Evolutionary conservation across 768 basidiomycete species (phyloP).

Genomic region (Termitomyces heimii): DNA sequence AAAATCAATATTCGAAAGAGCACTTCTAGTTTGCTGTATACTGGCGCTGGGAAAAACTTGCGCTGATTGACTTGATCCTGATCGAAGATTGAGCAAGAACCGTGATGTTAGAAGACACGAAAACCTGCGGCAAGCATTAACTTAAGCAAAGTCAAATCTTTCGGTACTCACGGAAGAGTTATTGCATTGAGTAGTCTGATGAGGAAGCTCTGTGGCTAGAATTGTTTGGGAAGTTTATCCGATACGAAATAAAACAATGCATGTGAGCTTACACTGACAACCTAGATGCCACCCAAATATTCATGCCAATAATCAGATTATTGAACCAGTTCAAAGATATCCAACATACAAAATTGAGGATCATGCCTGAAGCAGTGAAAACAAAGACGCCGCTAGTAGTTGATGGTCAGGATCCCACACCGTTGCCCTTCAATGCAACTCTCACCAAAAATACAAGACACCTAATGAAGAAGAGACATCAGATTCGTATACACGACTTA

Average conservation of each 20-base stretch:
- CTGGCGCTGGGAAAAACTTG: not conserved
- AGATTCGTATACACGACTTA: not conserved
- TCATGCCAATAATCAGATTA: not conserved
- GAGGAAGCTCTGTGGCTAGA: not conserved
- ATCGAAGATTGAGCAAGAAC: conserved; percentile 11
- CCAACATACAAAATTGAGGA: conserved; percentile 1
- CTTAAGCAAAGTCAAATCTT: not conserved
- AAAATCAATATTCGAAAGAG: conserved; percentile 4
- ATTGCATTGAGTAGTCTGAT: conserved; percentile 9
- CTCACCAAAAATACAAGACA: conserved; percentile 11
- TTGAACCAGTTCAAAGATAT: not conserved
- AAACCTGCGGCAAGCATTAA: not conserved
- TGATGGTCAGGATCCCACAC: not conserved
- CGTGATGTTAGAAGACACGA: conserved; percentile 13
- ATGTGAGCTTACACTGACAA: not conserved
- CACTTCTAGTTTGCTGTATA: not conserved
- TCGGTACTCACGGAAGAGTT: conserved; percentile 7
- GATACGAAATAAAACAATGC: not conserved
- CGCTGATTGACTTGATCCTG: not conserved
- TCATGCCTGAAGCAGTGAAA: conserved; percentile 1
- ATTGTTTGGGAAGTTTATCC: not conserved
- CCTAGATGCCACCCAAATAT: not conserved
- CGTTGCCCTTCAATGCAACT: not conserved
- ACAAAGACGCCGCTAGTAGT: not conserved
- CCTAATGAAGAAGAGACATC: not conserved